A percentile compares a stretch with the other conserved stretches of the same genome.
phyloP scores from a whole-genome alignment of 352 stramenopile genomes.

The Phytophthora gonapodyides region DNA sequence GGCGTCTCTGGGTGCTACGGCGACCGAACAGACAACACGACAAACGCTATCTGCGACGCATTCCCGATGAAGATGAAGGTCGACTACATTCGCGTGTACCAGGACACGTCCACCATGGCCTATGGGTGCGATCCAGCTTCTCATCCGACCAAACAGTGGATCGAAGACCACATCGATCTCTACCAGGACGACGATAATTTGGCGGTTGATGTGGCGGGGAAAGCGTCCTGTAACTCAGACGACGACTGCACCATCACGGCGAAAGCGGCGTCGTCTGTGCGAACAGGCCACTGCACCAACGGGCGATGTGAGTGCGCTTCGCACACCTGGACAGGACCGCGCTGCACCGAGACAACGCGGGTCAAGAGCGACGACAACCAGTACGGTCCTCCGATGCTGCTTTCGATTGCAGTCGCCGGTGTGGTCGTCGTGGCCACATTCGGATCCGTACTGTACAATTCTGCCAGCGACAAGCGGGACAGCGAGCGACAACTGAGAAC shows the following conservation, averaged over 20 bases:
- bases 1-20: slow-evolving; percentile 35
- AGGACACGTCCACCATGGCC: slow-evolving; percentile 42
- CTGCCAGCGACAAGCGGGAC: neutral
- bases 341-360: slow-evolving; percentile 37
- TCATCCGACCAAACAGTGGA: slow-evolving; percentile 59
- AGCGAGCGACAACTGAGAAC: neutral
- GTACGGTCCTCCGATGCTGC: slow-evolving; percentile 27
- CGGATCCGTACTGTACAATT: neutral
- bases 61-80: slow-evolving; percentile 69
- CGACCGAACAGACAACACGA: slow-evolving; percentile 30
- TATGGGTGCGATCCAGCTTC: slow-evolving; percentile 49
- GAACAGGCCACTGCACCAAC: slow-evolving; percentile 32
- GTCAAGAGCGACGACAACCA: slow-evolving; percentile 17
- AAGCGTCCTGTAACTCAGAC: slow-evolving; percentile 38
- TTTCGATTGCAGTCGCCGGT: slow-evolving; percentile 10
- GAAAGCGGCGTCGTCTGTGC: slow-evolving; percentile 17
- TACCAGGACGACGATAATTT: slow-evolving; percentile 49
- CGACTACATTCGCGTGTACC: slow-evolving; percentile 31
- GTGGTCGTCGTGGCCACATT: slow-evolving; percentile 5
- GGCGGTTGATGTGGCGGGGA: slow-evolving; percentile 38
- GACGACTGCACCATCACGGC: slow-evolving; percentile 47
- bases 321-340: slow-evolving; percentile 42
- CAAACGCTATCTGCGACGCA: slow-evolving; percentile 52
- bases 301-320: slow-evolving; percentile 33
- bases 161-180: slow-evolving; percentile 48